Conservation (phyloP, 352 stramenopile genomes). For the Phytophthora pistaciae region DNA sequence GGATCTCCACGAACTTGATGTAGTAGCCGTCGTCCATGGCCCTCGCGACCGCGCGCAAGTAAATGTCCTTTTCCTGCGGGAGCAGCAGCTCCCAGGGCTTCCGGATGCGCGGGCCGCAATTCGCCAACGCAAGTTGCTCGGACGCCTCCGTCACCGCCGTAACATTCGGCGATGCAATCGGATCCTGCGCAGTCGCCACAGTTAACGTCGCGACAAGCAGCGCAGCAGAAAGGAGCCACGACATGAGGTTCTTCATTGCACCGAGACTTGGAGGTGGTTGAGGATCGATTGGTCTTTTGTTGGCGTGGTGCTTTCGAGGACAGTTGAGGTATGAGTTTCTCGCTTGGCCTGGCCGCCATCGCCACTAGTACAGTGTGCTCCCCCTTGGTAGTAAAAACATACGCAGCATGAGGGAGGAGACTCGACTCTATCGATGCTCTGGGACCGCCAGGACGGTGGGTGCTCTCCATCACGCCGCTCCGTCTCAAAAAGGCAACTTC, state of each 20-base stretch:
- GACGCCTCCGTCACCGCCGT: conserved; percentile 27
- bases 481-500: conserved; percentile 29
- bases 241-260: conserved; percentile 26
- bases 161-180: conserved; percentile 3
- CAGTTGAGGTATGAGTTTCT: conserved; percentile 39
- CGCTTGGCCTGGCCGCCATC: not conserved
- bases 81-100: conserved; percentile 79
- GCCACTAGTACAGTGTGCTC: not conserved
- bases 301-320: conserved; percentile 9
- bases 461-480: conserved; percentile 30
- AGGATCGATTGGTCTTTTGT: not conserved
- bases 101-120: conserved; percentile 77
- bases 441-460: conserved; percentile 13
- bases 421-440: conserved; percentile 21
- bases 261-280: not conserved
- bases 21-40: conserved; percentile 88
- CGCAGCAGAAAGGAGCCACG: conserved; percentile 7
- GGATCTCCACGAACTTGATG: conserved; percentile 90
- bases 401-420: conserved; percentile 24
- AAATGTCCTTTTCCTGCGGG: conserved; percentile 72
- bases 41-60: conserved; percentile 74
- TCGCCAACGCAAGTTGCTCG: conserved; percentile 32
- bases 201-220: conserved; percentile 7
- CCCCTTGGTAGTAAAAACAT: conserved; percentile 11
- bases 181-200: conserved; percentile 25